Percentiles rank a stretch among this genome's conserved stretches.
These are phyloP conservation scores for Nakataea oryzae DNA, from an alignment of 2,329 filamentous ascomycete species.

Conservation along the genomic window DNA sequence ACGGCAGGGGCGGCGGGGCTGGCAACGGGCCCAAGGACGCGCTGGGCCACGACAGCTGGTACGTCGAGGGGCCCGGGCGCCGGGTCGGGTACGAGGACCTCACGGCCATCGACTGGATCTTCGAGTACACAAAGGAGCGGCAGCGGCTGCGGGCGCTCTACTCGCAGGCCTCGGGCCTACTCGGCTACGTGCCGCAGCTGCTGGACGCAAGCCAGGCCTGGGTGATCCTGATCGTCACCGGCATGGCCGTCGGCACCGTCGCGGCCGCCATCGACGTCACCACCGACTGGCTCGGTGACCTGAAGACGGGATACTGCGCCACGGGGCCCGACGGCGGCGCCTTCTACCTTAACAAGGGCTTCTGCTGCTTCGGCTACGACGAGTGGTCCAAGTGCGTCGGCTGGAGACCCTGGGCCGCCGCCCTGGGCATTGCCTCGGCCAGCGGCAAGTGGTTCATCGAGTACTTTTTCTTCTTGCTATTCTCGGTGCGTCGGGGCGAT, in stretches of 20 bases:
- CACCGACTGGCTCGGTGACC: slow-evolving; percentile 85
- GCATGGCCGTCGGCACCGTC: slow-evolving; percentile 70
- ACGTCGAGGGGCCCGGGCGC: slow-evolving; percentile 76
- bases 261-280: slow-evolving; percentile 85
- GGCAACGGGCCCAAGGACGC: slow-evolving; percentile 30
- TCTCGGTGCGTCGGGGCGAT: slow-evolving; percentile 51
- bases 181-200: slow-evolving; percentile 63
- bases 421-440: slow-evolving; percentile 53
- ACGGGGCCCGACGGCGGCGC: slow-evolving; percentile 65
- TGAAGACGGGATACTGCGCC: slow-evolving; percentile 84
- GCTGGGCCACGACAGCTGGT: slow-evolving; percentile 59
- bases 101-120: slow-evolving; percentile 99
- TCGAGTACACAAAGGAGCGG: slow-evolving; percentile 93
- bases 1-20: not conserved
- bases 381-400: slow-evolving; percentile 71
- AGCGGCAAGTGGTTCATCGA: slow-evolving; percentile 73
- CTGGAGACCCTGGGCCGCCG: slow-evolving; percentile 78
- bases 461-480: slow-evolving; percentile 77
- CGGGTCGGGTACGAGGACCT: slow-evolving; percentile 92
- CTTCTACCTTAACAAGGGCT: slow-evolving; percentile 84
- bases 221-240: slow-evolving; percentile 78
- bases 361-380: slow-evolving; percentile 90
- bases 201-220: slow-evolving; percentile 85
- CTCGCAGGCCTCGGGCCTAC: slow-evolving; percentile 55
- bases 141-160: slow-evolving; percentile 73